A percentile compares a stretch with the other conserved stretches of the same genome.
phyloP scores from a whole-genome alignment of 257 asterid species.

The Anisodus tanguticus region DNA sequence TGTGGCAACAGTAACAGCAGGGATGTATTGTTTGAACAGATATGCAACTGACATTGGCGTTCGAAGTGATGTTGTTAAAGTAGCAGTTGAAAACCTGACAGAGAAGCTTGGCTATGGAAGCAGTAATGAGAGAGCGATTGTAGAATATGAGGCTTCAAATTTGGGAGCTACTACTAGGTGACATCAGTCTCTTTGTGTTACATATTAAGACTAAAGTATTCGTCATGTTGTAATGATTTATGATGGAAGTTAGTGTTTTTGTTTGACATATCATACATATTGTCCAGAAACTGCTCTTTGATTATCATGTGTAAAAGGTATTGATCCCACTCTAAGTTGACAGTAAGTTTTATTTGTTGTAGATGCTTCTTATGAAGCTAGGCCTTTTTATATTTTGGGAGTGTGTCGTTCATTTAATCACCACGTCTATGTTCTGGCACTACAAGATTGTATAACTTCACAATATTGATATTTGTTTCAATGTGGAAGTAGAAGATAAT shows the following conservation, averaged over 20 bases:
- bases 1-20: slow-evolving; percentile 81
- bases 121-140: slow-evolving; percentile 33
- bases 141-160: slow-evolving; percentile 35
- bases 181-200: slow-evolving; percentile 31
- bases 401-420: background rate
- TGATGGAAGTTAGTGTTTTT: background rate
- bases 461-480: too few species aligned
- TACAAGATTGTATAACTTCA: background rate
- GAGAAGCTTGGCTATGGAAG: slow-evolving; percentile 63
- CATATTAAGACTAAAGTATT: background rate
- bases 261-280: background rate
- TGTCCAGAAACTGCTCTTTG: slow-evolving; percentile 9
- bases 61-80: slow-evolving; percentile 74
- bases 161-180: slow-evolving; percentile 40
- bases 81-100: slow-evolving; percentile 79
- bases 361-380: too few species aligned
- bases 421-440: background rate
- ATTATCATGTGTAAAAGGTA: background rate
- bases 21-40: slow-evolving; percentile 85
- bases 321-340: background rate
- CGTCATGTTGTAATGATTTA: background rate
- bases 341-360: background rate
- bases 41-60: slow-evolving; percentile 91
- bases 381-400: background rate
- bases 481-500: too few species aligned